These are phyloP conservation scores for Fibroporia radiculosa DNA, from an alignment of 768 basidiomycete species.

Conservation along the genomic window DNA sequence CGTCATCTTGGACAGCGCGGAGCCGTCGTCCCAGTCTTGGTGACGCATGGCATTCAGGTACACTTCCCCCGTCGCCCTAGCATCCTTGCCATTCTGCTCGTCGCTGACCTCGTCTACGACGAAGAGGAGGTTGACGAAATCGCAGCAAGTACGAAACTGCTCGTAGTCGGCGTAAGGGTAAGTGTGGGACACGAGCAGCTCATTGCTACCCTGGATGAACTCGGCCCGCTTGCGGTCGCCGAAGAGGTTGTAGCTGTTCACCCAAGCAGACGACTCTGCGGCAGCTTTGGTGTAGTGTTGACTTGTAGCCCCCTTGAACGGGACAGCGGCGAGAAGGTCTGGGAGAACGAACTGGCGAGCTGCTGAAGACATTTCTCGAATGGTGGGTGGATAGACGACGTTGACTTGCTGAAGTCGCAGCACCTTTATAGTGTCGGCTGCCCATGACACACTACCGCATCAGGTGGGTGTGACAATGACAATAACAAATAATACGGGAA, in stretches of 20 bases:
- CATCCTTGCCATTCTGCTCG: conserved; percentile 54
- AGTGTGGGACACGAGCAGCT: conserved; percentile 55
- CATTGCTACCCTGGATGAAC: conserved; percentile 56
- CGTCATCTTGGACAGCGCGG: conserved; percentile 52
- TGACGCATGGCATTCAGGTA: conserved; percentile 51
- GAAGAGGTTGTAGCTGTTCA: conserved; percentile 55
- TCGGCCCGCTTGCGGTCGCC: conserved; percentile 53
- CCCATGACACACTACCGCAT: neutral
- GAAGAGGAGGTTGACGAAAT: conserved; percentile 47
- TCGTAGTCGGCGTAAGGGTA: conserved; percentile 56
- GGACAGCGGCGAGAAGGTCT: conserved; percentile 44
- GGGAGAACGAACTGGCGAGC: conserved; percentile 42
- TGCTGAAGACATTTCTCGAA: conserved; percentile 3
- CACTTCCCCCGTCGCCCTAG: conserved; percentile 44
- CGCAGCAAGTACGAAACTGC: conserved; percentile 54
- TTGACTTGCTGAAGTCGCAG: neutral
- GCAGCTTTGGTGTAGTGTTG: conserved; percentile 51
- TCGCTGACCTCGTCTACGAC: conserved; percentile 67
- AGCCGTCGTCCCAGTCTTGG: conserved; percentile 48
- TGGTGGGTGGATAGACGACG: neutral
- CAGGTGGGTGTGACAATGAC: neutral
- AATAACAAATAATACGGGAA: neutral
- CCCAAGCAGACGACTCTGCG: conserved; percentile 56
- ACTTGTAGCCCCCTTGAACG: conserved; percentile 44
- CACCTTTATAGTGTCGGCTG: neutral